Conservation (phyloP, 1,139 yeast genomes). For the Blastobotrys aristatus region DNA sequence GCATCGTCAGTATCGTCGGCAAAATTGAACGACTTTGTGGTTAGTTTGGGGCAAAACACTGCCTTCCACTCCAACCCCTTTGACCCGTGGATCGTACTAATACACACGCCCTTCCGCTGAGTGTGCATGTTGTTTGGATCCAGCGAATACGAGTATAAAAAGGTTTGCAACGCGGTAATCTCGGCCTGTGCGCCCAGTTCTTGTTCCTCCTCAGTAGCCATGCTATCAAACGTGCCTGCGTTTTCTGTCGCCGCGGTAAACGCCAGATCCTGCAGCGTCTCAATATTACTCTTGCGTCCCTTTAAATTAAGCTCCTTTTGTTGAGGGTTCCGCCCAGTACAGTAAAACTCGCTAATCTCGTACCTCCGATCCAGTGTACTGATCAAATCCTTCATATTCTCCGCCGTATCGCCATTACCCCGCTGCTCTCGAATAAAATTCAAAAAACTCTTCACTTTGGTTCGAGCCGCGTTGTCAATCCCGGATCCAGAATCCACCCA, state of each 20-base stretch:
- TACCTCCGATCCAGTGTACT: too few species aligned
- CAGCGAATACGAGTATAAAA: constrained; percentile 58
- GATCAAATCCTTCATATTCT: too few species aligned
- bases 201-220: constrained; percentile 14
- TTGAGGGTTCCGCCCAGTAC: background rate
- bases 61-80: constrained; percentile 96
- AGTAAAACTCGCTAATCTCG: background rate
- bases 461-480: background rate
- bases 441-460: background rate
- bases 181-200: constrained; percentile 16
- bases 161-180: constrained; percentile 42
- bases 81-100: constrained; percentile 84
- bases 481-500: background rate
- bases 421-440: background rate
- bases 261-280: background rate
- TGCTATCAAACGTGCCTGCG: background rate
- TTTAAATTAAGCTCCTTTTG: background rate
- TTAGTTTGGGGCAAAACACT: constrained; percentile 55
- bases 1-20: constrained; percentile 37
- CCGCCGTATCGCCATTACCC: background rate
- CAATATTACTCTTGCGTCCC: background rate
- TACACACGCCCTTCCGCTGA: constrained; percentile 32
- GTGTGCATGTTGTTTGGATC: constrained; percentile 36
- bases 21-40: constrained; percentile 33
- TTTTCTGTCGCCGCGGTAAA: background rate